Evolutionary conservation across 2,329 filamentous ascomycete species (phyloP), one percentile per base, ranked within the genome.

Genomic region (Aspergillus sp.): DNA sequence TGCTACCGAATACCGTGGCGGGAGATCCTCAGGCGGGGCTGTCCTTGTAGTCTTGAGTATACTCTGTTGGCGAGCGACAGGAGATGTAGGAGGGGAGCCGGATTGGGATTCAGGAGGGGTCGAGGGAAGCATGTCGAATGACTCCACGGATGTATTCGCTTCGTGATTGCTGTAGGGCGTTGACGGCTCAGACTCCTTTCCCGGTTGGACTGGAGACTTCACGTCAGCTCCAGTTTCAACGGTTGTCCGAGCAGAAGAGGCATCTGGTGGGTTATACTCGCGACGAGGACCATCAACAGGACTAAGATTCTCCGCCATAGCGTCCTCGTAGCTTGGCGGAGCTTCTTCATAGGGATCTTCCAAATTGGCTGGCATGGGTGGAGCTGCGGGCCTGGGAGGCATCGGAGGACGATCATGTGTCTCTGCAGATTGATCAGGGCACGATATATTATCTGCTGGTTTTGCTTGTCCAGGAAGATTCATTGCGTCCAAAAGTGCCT

Each of bases 271-370:
- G 61, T 69, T 66, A 67, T 74, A 74, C 59, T 73, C 69, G 57
- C 69, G 65, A 56, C 90, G 75, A 27, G 84, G 71, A 48, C 83
- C 86, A 60, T 88, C 79, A 44, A 89, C 80, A 1, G 88, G 87
- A 31, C 80, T 84, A 49, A 93, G 68, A 46, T 83, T 80, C 51
- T 88, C 84, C 6, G 89, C 90, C 68, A 96, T 84, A 9, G 89
- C 90, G 66, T 96, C 90, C 67, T 95, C 90, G 60, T 97, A 97
- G 58, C 88, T 95, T 6, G 90, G 90, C 12, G 91, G 90, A n/a
- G 89, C 88, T 44, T 93, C 89, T 29, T 88, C 84, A 51, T 61
- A 62, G 27, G 28, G 49, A 19, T 58, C 52, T 33, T 53, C 49
- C 34, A 52, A 46, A 44, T 54, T 54, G 28, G 49, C 46, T 12